Evolutionary conservation across 768 basidiomycete species (phyloP).

Genomic region (Roridomyces roridus): DNA sequence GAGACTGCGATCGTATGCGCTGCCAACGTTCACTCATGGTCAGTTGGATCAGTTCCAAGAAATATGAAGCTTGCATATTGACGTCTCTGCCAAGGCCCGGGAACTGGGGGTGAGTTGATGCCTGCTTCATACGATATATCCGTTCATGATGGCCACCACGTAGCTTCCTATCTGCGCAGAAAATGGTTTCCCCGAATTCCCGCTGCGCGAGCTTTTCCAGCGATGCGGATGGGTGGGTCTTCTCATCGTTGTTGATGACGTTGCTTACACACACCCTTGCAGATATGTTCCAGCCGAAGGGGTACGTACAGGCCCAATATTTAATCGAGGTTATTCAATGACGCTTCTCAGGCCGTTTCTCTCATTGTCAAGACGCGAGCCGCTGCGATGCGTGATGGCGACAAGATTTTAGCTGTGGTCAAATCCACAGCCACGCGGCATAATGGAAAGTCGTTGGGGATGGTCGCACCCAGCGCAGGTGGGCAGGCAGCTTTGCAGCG

Average conservation of each 20-base stretch:
- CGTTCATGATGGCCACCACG: background rate
- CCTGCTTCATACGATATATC: background rate
- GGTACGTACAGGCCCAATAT: conserved; percentile 3
- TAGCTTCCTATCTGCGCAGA: conserved; percentile 40
- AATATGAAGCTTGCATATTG: background rate
- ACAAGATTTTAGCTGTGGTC: conserved; percentile 39
- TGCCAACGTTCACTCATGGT: conserved; percentile 41
- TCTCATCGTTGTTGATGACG: background rate
- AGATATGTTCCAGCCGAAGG: conserved; percentile 46
- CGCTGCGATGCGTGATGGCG: conserved; percentile 40
- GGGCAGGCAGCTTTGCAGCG: conserved; percentile 40
- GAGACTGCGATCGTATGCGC: conserved; percentile 42
- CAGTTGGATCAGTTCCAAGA: background rate
- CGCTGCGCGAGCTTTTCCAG: conserved; percentile 42
- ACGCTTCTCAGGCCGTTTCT: conserved; percentile 28
- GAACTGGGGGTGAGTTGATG: conserved; percentile 29
- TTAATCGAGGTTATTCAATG: background rate
- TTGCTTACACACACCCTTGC: background rate
- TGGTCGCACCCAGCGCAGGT: conserved; percentile 40
- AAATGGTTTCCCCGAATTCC: conserved; percentile 39
- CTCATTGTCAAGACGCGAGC: conserved; percentile 40
- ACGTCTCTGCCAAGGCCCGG: conserved; percentile 32
- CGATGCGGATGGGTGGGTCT: conserved; percentile 40
- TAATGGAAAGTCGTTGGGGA: conserved; percentile 42
- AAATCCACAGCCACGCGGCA: conserved; percentile 38